Evolutionary conservation across 768 basidiomycete species (phyloP), one percentile per base, ranked within the genome.

Genomic region (Mycena albidolilacea): DNA sequence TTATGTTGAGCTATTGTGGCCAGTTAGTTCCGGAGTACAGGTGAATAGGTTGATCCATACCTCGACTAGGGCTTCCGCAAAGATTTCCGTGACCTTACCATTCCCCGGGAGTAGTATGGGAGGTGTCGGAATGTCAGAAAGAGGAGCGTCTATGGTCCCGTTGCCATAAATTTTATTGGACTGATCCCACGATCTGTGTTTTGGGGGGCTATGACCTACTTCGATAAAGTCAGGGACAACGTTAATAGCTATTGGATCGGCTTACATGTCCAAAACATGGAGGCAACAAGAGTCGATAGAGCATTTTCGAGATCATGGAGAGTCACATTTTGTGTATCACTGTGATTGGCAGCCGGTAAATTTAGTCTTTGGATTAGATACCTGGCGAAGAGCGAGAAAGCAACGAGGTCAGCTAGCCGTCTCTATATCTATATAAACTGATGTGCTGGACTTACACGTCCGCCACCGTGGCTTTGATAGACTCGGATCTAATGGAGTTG

Each of bases 261-360:
- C 64, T 54, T 38, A 65, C 64, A 54, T 5, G 64, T 65, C 64
- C 64, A 65, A 30, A 65, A 65, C 38, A 65, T 55, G 0, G 64
- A 54, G n/a, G 64, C 64, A 41, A 30, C 30, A 3, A 30, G 2
- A 30, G 30, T 30, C 30, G 30, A 30, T 30, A 30, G 4, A 30
- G 30, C 30, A 30, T 30, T 30, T 30, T 30, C 30, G 30, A 30
- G 30, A 30, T 30, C 30, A 30, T 30, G 30, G 30, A 30, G 30
- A 30, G 30, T 30, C 30, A 30, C 30, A 3, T 30, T 30, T 30
- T 30, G 30, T 30, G 30, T 30, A 3, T 30, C 3, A 30, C 30
- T 30, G 30, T 30, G 30, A 4, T 30, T 30, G 30, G 30, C 30
- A 30, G 30, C 30, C 30, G 30, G 30, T 30, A 30, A 30, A 30